Evolutionary conservation across 495 filamentous ascomycete species (phyloP), one percentile per base, ranked within the genome.

Genomic region (Pseudomonodictys pantanalensis): DNA sequence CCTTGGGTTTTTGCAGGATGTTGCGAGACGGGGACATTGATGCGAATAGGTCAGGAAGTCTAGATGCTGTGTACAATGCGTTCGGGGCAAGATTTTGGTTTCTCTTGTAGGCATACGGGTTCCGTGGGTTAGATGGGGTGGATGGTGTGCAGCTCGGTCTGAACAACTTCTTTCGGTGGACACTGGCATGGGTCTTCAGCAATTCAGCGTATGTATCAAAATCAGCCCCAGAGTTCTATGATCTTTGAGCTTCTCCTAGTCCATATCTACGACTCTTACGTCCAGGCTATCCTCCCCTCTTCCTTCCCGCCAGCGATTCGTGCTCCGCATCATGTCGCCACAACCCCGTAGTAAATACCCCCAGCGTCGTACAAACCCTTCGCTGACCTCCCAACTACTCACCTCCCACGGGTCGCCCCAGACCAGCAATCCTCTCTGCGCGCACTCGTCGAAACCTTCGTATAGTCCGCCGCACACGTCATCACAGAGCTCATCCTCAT

Each of bases 1-100:
- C 64, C 73, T 93, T 47, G 86, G 83, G 8, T 95, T 90, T 72
- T 71, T 96, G 68, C 79, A 83, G 61, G 79, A 77, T 52, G 79
- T 86, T 44, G 82, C 60, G 18, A 52, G 48, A 28, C 18, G 38
- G 26, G 60, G 60, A n/a, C 52, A 53, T 1, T 62, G 18, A 51
- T 18, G 18, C n/a, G n/a, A n/a, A n/a, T n/a, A n/a, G n/a, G n/a
- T n/a, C n/a, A n/a, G n/a, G n/a, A n/a, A n/a, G n/a, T n/a, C n/a
- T n/a, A n/a, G n/a, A n/a, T n/a, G n/a, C n/a, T n/a, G n/a, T n/a
- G n/a, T n/a, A n/a, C n/a, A n/a, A n/a, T n/a, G n/a, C n/a, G n/a
- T n/a, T n/a, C n/a, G n/a, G n/a, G n/a, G n/a, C n/a, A n/a, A n/a
- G n/a, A n/a, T n/a, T n/a, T n/a, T n/a, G n/a, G n/a, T n/a, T n/a